phyloP scores from a whole-genome alignment of 768 basidiomycete genomes.

The Amanita polypyramis region DNA sequence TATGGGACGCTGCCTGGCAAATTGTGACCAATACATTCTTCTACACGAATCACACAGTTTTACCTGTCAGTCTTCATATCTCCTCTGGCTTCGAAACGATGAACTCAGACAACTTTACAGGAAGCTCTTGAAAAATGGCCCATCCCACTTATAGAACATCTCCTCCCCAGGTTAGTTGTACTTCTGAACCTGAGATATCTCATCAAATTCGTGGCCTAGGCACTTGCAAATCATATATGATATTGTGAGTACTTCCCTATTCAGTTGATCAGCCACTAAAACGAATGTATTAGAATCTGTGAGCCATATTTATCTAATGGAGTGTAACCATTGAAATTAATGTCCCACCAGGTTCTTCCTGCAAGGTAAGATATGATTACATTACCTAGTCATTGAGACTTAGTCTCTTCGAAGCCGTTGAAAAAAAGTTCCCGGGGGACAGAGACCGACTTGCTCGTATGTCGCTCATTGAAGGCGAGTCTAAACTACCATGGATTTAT shows the following conservation, averaged over 20 bases:
- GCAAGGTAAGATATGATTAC: constrained; percentile 36
- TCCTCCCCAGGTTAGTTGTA: constrained; percentile 59
- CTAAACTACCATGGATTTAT: not conserved
- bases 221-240: constrained; percentile 92
- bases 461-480: constrained; percentile 81
- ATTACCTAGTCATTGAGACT: not conserved
- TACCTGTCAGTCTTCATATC: constrained; percentile 47
- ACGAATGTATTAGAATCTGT: constrained; percentile 36
- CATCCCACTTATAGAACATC: constrained; percentile 73
- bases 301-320: constrained; percentile 11
- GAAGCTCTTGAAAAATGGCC: constrained; percentile 91
- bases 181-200: not conserved
- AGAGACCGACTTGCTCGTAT: constrained; percentile 71
- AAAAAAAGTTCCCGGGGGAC: constrained; percentile 85
- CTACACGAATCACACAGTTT: constrained; percentile 93
- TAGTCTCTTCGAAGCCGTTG: constrained; percentile 45
- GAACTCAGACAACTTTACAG: constrained; percentile 20
- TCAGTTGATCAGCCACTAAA: not conserved
- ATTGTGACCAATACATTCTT: constrained; percentile 88
- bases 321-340: not conserved
- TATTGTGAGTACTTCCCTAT: constrained; percentile 43
- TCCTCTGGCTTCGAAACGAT: not conserved
- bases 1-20: constrained; percentile 80
- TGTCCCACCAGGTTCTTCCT: constrained; percentile 42
- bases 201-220: constrained; percentile 19